A percentile compares a stretch with the other conserved stretches of the same genome.
Conservation (phyloP, 1,139 yeast genomes). For the Nakaseomyces bracarensis region DNA sequence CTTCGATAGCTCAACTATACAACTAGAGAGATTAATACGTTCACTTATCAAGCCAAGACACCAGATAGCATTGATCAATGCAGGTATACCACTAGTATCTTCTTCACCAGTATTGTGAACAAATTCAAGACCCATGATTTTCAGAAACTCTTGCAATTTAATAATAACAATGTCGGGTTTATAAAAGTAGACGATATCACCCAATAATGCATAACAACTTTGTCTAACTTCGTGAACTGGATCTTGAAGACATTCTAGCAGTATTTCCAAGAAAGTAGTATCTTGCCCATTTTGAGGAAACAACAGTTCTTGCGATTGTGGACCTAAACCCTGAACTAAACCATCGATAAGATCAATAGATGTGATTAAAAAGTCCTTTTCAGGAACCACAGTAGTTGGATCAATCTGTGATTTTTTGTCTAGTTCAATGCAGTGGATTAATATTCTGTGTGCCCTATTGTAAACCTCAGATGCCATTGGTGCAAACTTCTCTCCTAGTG, state of each 20-base stretch:
- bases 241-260: slow-evolving; percentile 69
- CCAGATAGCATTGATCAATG: slow-evolving; percentile 86
- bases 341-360: slow-evolving; percentile 89
- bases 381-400: slow-evolving; percentile 69
- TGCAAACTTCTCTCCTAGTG: slow-evolving; percentile 73
- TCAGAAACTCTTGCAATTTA: slow-evolving; percentile 48
- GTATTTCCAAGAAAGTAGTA: slow-evolving; percentile 50
- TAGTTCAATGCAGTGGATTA: slow-evolving; percentile 57
- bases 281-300: slow-evolving; percentile 28
- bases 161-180: slow-evolving; percentile 23
- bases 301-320: slow-evolving; percentile 53
- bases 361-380: slow-evolving; percentile 83
- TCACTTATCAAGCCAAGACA: slow-evolving; percentile 79
- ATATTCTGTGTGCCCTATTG: slow-evolving; percentile 62
- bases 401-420: slow-evolving; percentile 60
- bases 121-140: slow-evolving; percentile 61
- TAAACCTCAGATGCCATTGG: slow-evolving; percentile 91
- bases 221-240: slow-evolving; percentile 81
- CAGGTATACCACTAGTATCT: slow-evolving; percentile 45
- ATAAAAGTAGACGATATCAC: slow-evolving; percentile 69
- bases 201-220: slow-evolving; percentile 81
- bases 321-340: slow-evolving; percentile 76
- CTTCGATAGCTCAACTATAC: slow-evolving; percentile 50
- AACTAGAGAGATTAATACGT: slow-evolving; percentile 54
- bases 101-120: slow-evolving; percentile 25